phyloP scores from a whole-genome alignment of 2,329 filamentous ascomycete genomes.

The Neurospora sp. region DNA sequence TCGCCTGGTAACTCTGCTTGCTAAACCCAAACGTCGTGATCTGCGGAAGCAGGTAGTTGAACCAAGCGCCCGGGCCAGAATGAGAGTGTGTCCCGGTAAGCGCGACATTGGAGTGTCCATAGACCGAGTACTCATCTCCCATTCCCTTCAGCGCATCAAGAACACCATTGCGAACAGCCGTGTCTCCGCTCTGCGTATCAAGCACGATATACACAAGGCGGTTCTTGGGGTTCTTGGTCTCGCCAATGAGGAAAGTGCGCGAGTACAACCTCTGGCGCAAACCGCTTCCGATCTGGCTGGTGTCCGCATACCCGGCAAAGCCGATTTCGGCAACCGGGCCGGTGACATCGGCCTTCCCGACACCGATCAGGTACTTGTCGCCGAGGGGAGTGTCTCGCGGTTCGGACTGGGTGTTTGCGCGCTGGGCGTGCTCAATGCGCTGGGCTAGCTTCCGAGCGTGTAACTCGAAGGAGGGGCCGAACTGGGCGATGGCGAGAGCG shows the following conservation, averaged over 20 bases:
- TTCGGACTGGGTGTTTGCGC: constrained; percentile 8
- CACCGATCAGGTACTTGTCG: constrained; percentile 39
- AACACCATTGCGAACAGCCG: constrained; percentile 75
- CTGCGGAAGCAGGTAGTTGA: constrained; percentile 85
- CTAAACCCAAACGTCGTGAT: constrained; percentile 81
- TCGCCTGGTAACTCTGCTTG: constrained; percentile 74
- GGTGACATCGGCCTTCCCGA: constrained; percentile 46
- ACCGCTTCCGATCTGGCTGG: constrained; percentile 70
- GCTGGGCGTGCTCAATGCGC: constrained; percentile 12
- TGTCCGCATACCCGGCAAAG: constrained; percentile 80
- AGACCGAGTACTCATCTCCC: constrained; percentile 63
- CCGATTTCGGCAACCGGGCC: constrained; percentile 80
- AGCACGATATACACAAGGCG: constrained; percentile 79
- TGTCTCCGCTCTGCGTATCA: constrained; percentile 81
- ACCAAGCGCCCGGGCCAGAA: constrained; percentile 80
- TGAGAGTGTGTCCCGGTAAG: constrained; percentile 88
- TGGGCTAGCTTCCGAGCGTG: constrained; percentile 8
- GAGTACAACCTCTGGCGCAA: constrained; percentile 79
- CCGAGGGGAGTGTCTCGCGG: constrained; percentile 15
- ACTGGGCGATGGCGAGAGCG: constrained; percentile 21
- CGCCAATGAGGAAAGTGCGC: constrained; percentile 76
- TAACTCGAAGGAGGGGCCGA: constrained; percentile 5
- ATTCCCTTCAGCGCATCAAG: constrained; percentile 59
- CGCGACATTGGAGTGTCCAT: constrained; percentile 73
- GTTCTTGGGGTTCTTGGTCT: constrained; percentile 52